Percentiles rank a stretch among this genome's conserved stretches.
Evolutionary conservation across 805 yeast species (phyloP).

Genomic region (Saccharomycopsis amapae): DNA sequence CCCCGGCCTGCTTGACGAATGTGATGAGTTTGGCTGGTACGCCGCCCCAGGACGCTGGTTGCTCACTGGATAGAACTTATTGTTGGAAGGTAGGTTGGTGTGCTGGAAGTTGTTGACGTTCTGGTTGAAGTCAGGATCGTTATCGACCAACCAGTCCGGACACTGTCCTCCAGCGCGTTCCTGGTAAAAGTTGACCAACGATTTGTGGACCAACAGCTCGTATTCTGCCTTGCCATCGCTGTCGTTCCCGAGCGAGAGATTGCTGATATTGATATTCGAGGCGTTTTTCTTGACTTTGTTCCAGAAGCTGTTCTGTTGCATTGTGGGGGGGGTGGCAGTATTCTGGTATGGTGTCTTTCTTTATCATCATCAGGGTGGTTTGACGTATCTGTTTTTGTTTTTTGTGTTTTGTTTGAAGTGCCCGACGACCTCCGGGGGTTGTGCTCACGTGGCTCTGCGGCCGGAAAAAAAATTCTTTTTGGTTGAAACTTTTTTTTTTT

Average conservation of each 20-base stretch:
- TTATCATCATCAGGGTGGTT: no score
- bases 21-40: background rate
- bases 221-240: slow-evolving; percentile 19
- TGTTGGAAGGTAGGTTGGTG: slow-evolving; percentile 7
- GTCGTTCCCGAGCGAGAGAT: slow-evolving; percentile 13
- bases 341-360: background rate
- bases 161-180: slow-evolving; percentile 9
- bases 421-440: no score
- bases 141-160: slow-evolving; percentile 20
- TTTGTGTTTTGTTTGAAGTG: no score
- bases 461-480: no score
- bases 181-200: slow-evolving; percentile 15
- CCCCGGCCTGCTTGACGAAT: background rate
- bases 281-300: slow-evolving; percentile 17
- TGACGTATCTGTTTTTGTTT: no score
- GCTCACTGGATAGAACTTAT: slow-evolving; percentile 20
- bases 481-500: no score
- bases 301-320: slow-evolving; percentile 13
- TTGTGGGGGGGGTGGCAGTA: background rate
- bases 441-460: no score
- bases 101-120: background rate
- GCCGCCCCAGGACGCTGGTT: slow-evolving; percentile 9
- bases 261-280: slow-evolving; percentile 2
- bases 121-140: slow-evolving; percentile 17
- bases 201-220: slow-evolving; percentile 20